Evolutionary conservation across 768 basidiomycete species (phyloP).

Genomic region (Tubosaeta brunneosetosa): DNA sequence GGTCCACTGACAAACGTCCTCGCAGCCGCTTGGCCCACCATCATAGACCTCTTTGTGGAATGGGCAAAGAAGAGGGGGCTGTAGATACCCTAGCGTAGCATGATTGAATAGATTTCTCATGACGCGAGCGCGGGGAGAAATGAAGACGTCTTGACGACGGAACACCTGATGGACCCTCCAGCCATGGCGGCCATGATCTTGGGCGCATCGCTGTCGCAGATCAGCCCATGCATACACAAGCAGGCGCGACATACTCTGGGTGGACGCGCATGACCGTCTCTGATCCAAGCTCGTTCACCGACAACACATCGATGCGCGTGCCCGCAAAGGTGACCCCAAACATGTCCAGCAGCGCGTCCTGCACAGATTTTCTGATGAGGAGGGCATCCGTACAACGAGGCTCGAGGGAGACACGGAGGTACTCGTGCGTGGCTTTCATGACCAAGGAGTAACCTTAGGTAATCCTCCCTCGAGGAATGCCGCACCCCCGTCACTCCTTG

Average conservation of each 20-base stretch:
- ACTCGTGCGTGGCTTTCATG: constrained; percentile 19
- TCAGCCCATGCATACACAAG: background rate
- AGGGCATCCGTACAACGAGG: constrained; percentile 37
- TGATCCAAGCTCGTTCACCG: constrained; percentile 32
- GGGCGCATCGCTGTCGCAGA: constrained; percentile 18
- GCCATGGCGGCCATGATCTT: constrained; percentile 25
- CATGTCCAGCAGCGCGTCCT: constrained; percentile 48
- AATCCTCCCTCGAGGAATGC: background rate
- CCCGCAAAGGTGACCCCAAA: constrained; percentile 52
- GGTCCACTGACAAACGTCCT: constrained; percentile 3
- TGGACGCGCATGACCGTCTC: constrained; percentile 22
- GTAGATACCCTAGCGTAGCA: background rate
- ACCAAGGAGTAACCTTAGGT: constrained; percentile 7
- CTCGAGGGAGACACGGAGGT: constrained; percentile 21
- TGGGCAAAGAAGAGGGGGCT: constrained; percentile 44
- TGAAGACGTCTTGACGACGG: constrained; percentile 23
- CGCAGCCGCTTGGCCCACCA: constrained; percentile 80
- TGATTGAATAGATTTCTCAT: constrained; percentile 3
- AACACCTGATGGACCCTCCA: constrained; percentile 17
- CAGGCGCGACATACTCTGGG: constrained; percentile 11
- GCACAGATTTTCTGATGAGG: constrained; percentile 48
- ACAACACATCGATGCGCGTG: constrained; percentile 56
- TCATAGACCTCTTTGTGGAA: constrained; percentile 80
- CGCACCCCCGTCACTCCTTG: too few species aligned
- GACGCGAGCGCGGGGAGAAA: constrained; percentile 30